A percentile compares a stretch with the other conserved stretches of the same genome.
phyloP scores from a whole-genome alignment of 306 rosid species.

The Vigna radiata region DNA sequence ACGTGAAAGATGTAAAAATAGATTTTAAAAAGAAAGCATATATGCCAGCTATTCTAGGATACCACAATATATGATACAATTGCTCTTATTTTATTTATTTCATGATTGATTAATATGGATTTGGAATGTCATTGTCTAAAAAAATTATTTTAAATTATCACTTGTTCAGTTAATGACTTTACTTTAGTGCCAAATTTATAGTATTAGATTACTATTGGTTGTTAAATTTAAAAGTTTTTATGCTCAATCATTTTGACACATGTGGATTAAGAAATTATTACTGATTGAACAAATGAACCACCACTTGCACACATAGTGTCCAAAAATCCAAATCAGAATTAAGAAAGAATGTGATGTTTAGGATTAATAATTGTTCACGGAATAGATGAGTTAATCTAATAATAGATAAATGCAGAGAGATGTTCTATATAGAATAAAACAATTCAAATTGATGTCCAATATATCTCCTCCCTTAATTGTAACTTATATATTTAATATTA shows the following conservation, averaged over 20 bases:
- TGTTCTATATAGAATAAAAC: background rate
- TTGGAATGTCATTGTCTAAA: slow-evolving; percentile 38
- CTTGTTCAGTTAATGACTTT: background rate
- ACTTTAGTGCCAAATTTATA: background rate
- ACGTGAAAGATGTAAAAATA: no score
- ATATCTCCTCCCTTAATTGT: no score
- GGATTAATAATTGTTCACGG: slow-evolving; percentile 3
- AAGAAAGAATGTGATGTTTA: background rate
- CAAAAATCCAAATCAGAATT: slow-evolving; percentile 3
- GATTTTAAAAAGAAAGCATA: no score
- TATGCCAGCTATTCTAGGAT: no score
- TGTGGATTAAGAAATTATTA: background rate
- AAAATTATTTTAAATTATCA: background rate
- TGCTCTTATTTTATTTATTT: slow-evolving; percentile 5
- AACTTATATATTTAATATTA: no score
- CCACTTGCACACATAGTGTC: slow-evolving; percentile 1
- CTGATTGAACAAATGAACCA: background rate
- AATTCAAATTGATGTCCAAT: background rate
- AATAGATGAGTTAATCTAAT: background rate
- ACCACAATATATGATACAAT: background rate
- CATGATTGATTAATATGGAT: background rate
- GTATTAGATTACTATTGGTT: background rate
- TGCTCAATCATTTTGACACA: background rate
- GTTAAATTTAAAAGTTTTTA: background rate
- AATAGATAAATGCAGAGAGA: slow-evolving; percentile 10